Conservation (phyloP, 2,329 filamentous ascomycete species). For the Verticillium tricorpus region DNA sequence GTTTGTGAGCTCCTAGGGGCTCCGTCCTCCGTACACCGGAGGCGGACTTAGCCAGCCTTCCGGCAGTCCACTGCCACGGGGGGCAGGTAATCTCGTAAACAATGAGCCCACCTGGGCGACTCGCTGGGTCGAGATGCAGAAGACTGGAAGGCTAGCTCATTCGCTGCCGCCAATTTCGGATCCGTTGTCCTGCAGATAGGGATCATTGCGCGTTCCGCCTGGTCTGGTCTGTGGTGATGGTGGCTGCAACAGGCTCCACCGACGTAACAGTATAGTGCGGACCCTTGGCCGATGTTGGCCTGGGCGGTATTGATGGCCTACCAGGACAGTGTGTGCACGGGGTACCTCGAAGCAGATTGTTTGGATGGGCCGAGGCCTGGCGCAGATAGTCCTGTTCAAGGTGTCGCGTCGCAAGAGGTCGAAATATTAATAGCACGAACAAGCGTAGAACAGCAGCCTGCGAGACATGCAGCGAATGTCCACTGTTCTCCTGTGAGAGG, state of each 20-base stretch:
- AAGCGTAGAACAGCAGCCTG: neutral
- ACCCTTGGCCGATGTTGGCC: neutral
- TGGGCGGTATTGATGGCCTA: neutral
- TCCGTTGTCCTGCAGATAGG: slow-evolving; percentile 12
- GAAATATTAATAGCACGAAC: neutral
- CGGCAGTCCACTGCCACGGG: neutral
- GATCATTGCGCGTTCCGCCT: slow-evolving; percentile 8
- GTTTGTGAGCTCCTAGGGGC: neutral
- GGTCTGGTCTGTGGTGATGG: neutral
- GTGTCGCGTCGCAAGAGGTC: neutral
- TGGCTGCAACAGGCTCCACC: slow-evolving; percentile 10
- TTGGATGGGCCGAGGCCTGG: neutral
- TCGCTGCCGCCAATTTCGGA: slow-evolving; percentile 9
- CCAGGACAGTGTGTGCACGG: slow-evolving; percentile 5
- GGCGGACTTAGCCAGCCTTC: neutral
- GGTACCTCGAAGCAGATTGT: neutral
- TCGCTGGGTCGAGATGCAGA: slow-evolving; percentile 6
- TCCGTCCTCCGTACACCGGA: neutral
- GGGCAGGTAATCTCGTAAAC: neutral
- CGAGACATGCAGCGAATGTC: neutral
- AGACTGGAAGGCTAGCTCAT: neutral
- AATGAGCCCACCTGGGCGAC: slow-evolving; percentile 9
- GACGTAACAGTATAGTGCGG: slow-evolving; percentile 12
- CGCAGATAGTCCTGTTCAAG: too few species aligned
- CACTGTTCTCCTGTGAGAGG: neutral